Base-by-base conservation (phyloP, 768 basidiomycete species). In the Dictyophora rubrovolvata region DNA sequence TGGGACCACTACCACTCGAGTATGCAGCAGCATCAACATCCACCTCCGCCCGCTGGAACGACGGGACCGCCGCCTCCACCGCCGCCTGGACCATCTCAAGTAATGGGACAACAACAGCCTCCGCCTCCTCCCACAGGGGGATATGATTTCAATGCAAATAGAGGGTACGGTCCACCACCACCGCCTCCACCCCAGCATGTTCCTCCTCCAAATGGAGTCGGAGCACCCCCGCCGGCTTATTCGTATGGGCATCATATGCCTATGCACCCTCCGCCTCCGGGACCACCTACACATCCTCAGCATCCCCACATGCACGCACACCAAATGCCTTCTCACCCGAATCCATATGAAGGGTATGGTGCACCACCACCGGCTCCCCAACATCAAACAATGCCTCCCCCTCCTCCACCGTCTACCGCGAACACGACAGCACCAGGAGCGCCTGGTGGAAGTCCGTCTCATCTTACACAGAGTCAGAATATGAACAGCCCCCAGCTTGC, bases 161-260 rank as follows among this genome's bases (percentile, higher is more conserved):
- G 42, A 42, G 42, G 42, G n/a, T 42, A 42, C n/a, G 42, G 42
- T 14, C 62, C 54, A 35, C 61, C 60, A 20, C 62, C 62, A 20
- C 62, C 62, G 5, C 62, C 62, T 14, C 37, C n/a, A 58, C 8
- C 11, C 20, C 56, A 60, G 16, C 46, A 54, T 33, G 55, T 48
- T 48, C 60, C 54, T 28, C 60, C 57, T 2, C 55, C 22, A 22
- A 23, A 53, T 22, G 47, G 47, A 37, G 23, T 28, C 42, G 47
- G 47, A 37, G 23, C 37, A 37, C 50, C n/a, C n/a, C n/a, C 48
- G 22, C 37, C 49, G n/a, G 46, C 18, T 35, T 51, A 62, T 46
- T 20, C 60, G 18, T 16, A 42, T 23, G n/a, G 20, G 6, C 59
- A 22, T 35, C 55, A 22, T 35, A 48, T 51, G 23, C 56, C 21